A percentile compares a stretch with the other conserved stretches of the same genome.
Evolutionary conservation across 2,329 filamentous ascomycete genomes (phyloP).

Genomic region (Ceratocystis huliohia): DNA sequence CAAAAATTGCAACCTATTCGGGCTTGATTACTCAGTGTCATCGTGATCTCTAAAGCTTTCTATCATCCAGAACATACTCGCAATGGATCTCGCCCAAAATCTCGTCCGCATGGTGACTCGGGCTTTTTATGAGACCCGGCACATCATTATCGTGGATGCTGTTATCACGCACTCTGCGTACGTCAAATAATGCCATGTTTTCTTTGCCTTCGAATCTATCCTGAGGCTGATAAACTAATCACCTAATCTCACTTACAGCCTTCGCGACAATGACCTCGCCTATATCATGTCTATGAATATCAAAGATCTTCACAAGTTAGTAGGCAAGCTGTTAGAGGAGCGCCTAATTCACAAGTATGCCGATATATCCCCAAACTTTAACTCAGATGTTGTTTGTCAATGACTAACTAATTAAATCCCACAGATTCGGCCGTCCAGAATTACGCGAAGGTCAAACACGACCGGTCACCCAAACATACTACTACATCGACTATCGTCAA

Average conservation of each 20-base stretch:
- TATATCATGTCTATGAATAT: conserved; percentile 78
- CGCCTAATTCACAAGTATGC: conserved; percentile 43
- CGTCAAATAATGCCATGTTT: not conserved
- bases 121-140: conserved; percentile 74
- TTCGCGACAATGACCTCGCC: conserved; percentile 79
- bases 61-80: conserved; percentile 7
- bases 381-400: conserved; percentile 28
- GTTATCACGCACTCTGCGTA: conserved; percentile 70
- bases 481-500: conserved; percentile 89
- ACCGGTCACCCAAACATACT: conserved; percentile 80
- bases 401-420: not conserved
- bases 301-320: conserved; percentile 84
- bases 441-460: conserved; percentile 68
- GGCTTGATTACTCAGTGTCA: not conserved
- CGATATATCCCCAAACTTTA: conserved; percentile 44
- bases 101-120: conserved; percentile 77
- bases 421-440: conserved; percentile 43
- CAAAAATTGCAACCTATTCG: not conserved
- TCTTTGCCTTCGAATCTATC: not conserved
- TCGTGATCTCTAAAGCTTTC: not conserved
- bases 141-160: conserved; percentile 75
- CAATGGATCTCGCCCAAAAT: conserved; percentile 50
- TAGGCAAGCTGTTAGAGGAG: conserved; percentile 72
- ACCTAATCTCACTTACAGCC: conserved; percentile 56
- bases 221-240: conserved; percentile 49